phyloP scores from a whole-genome alignment of 352 stramenopile species.

The Thraustochytrium striatum region DNA sequence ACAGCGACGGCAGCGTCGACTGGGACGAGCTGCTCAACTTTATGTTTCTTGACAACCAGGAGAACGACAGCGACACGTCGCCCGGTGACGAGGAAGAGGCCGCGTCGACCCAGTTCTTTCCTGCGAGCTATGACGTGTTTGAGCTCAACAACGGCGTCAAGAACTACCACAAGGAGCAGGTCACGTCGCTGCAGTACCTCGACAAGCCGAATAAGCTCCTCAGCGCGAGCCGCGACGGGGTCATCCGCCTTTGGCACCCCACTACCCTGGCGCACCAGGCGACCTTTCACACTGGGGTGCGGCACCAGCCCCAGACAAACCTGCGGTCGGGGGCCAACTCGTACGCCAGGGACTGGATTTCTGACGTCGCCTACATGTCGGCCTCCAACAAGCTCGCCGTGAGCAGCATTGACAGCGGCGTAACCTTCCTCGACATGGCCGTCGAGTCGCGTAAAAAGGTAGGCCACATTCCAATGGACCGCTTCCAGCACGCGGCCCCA shows the following conservation, averaged over 20 bases:
- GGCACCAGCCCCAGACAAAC: too few species aligned
- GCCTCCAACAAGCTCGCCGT: constrained; percentile 71
- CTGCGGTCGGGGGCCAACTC: not conserved
- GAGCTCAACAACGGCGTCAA: constrained; percentile 40
- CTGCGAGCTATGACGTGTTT: constrained; percentile 29
- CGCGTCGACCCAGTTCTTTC: constrained; percentile 22
- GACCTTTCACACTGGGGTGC: constrained; percentile 11
- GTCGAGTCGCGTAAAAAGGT: constrained; percentile 62
- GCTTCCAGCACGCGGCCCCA: constrained; percentile 68
- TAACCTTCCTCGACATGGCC: constrained; percentile 70
- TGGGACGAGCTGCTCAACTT: constrained; percentile 76
- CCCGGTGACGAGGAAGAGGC: not conserved
- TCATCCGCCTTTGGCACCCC: constrained; percentile 42
- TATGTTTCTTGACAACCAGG: constrained; percentile 53
- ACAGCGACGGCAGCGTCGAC: constrained; percentile 74
- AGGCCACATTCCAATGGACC: constrained; percentile 70
- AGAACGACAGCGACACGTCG: not conserved
- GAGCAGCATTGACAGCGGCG: constrained; percentile 68
- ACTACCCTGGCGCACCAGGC: constrained; percentile 34
- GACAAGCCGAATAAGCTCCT: constrained; percentile 41
- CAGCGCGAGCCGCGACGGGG: constrained; percentile 22
- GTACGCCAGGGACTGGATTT: constrained; percentile 63
- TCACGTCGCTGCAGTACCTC: not conserved
- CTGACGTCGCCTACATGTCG: constrained; percentile 70
- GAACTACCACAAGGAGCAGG: constrained; percentile 26